A percentile compares a stretch with the other conserved stretches of the same genome.
Evolutionary conservation across 1,139 yeast species (phyloP).

Genomic region (Blastobotrys buckinghamii): DNA sequence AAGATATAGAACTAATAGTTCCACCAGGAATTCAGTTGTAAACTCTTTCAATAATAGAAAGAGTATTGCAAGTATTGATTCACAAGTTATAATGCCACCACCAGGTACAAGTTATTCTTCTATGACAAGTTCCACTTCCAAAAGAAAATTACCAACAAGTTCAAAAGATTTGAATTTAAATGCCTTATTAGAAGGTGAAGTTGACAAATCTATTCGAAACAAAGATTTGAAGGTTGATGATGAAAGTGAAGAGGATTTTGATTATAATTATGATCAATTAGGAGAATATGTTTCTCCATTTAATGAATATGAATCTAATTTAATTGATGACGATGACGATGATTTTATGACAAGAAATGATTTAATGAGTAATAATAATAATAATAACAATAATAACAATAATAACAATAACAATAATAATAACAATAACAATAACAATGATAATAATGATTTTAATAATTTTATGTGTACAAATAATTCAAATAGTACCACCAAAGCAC

Average conservation of each 20-base stretch:
- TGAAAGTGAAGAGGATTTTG: not conserved
- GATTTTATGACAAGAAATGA: not conserved
- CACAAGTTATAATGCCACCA: not conserved
- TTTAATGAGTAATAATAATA: not conserved
- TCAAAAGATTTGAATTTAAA: slow-evolving; percentile 22
- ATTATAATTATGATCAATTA: not conserved
- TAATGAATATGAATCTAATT: not conserved
- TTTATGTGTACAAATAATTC: not conserved
- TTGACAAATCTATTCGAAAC: not conserved
- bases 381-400: not conserved
- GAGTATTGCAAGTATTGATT: not conserved
- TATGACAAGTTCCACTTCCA: not conserved
- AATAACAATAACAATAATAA: not conserved
- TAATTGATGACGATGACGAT: not conserved
- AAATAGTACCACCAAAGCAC: not conserved
- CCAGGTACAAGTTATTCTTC: not conserved
- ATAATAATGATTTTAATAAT: not conserved
- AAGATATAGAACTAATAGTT: slow-evolving; percentile 8
- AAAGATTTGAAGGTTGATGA: not conserved
- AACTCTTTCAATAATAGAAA: not conserved
- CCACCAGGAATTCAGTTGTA: not conserved
- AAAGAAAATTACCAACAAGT: slow-evolving; percentile 11
- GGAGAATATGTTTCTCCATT: not conserved
- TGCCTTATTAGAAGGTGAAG: slow-evolving; percentile 20
- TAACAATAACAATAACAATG: not conserved